phyloP scores from a whole-genome alignment of 2,329 filamentous ascomycete genomes.

The Neoarthrinium moseri region DNA sequence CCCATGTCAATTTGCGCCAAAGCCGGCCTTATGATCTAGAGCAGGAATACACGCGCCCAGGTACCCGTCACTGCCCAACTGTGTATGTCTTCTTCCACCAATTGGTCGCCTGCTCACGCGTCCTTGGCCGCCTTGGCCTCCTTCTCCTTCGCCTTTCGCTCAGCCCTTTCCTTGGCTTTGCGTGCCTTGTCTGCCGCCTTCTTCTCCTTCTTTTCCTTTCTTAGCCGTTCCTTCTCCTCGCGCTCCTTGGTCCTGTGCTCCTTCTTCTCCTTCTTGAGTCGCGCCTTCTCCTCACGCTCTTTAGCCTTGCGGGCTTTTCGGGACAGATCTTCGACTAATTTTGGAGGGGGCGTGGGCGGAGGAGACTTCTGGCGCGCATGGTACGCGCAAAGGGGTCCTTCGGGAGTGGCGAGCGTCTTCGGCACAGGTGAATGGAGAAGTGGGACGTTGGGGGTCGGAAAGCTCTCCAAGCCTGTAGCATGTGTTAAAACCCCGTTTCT shows the following conservation, averaged over 20 bases:
- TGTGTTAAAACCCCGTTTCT: not conserved
- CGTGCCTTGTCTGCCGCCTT: slow-evolving; percentile 9
- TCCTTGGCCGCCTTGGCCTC: slow-evolving; percentile 11
- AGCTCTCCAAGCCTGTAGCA: too few relatives aligned
- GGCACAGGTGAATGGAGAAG: not conserved
- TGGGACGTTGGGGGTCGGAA: not conserved
- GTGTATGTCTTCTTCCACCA: not conserved
- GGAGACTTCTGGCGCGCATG: not conserved
- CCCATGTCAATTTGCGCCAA: not conserved
- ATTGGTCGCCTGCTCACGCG: not conserved
- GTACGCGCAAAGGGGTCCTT: not conserved
- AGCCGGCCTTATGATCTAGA: not conserved
- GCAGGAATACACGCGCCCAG: not conserved
- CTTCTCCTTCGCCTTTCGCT: slow-evolving; percentile 14
- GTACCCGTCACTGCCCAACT: not conserved
- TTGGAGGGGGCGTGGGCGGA: not conserved
- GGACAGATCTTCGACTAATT: not conserved
- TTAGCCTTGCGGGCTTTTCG: not conserved
- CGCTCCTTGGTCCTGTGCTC: slow-evolving; percentile 12
- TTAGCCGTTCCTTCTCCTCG: slow-evolving; percentile 15
- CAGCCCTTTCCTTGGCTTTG: slow-evolving; percentile 14
- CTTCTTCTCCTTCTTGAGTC: not conserved
- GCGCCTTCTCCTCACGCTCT: not conserved
- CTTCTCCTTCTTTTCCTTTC: slow-evolving; percentile 18
- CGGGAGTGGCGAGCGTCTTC: too few relatives aligned